Base-by-base conservation (phyloP, 306 rosid species). In the Comarum palustre region DNA sequence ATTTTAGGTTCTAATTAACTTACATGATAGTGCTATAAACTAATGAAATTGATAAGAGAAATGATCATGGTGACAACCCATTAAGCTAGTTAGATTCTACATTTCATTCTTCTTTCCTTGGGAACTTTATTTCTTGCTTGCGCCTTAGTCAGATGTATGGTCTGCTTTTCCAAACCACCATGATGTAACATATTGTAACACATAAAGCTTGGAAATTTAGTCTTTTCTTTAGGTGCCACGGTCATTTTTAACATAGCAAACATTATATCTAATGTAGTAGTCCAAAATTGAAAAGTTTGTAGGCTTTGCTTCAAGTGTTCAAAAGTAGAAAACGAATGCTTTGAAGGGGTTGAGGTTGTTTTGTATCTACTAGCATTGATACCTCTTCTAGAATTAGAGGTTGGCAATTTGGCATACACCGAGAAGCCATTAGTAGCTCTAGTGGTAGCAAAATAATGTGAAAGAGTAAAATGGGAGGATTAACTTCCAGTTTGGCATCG, bases 381-480 rank as follows among this genome's bases (percentile, higher is more conserved):
- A 5, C 7, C 29, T 25, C 25, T 8, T 4, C 4, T 27, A 36
- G 20, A 72, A 27, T 9, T 25, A 59, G 34, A 1, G 8, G 14
- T 71, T 58, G 67, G 57, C 43, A 41, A 1, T 27, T 71, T 72
- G 67, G 45, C 43, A 27, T 13, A 57, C 54, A 41, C 29, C 54
- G 31, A 42, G 24, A 55, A 55, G 6, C 38, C 75, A 19, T 55
- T 22, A 55, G 10, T 7, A 20, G 67, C 67, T 34, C 45, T 17
- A 32, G 61, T 17, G 47, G 36, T 8, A 12, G 89, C 96, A 89
- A 83, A 89, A 89, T 38, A 89, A 80, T 34, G 96, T 89, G 87
- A 89, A 89, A 31, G 96, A 89, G 81, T 89, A 89, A 78, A 90
- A 90, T n/a, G 96, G 92, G 71, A 87, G 84, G 76, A 90, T 90